A percentile compares a stretch with the other conserved stretches of the same genome.
Evolutionary conservation across 768 basidiomycete genomes (phyloP).

Genomic region (Gautieria morchelliformis): DNA sequence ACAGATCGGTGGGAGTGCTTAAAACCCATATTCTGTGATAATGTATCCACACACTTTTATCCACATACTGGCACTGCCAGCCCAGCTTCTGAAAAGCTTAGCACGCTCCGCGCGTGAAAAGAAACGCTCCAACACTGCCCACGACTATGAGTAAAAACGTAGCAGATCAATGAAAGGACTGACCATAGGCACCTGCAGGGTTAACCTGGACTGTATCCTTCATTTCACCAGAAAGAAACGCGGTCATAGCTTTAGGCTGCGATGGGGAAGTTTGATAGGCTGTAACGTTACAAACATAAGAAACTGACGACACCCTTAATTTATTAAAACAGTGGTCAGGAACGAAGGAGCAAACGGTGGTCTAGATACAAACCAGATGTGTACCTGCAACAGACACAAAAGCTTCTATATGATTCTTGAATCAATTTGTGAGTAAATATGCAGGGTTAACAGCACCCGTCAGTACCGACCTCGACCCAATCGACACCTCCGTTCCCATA

Average conservation of each 20-base stretch:
- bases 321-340: conserved; percentile 1
- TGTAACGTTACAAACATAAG: background rate
- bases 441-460: background rate
- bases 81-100: conserved; percentile 89
- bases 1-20: background rate
- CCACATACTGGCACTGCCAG: conserved; percentile 90
- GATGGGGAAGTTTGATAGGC: background rate
- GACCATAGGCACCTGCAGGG: conserved; percentile 70
- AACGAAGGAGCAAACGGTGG: background rate
- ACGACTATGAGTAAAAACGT: conserved; percentile 13
- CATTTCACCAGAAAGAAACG: conserved; percentile 94
- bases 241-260: conserved; percentile 89
- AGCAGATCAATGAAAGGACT: conserved; percentile 8
- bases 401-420: conserved; percentile 73
- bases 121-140: conserved; percentile 69
- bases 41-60: conserved; percentile 51
- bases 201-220: conserved; percentile 84
- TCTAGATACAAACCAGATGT: conserved; percentile 50
- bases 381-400: conserved; percentile 82
- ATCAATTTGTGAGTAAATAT: conserved; percentile 1
- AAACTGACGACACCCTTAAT: conserved; percentile 61
- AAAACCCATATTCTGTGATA: background rate
- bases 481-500: conserved; percentile 73
- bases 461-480: conserved; percentile 76
- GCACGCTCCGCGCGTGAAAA: conserved; percentile 87